These are phyloP conservation scores for Hura crepitans DNA, from an alignment of 441 rosid genomes.

Conservation along the genomic window DNA sequence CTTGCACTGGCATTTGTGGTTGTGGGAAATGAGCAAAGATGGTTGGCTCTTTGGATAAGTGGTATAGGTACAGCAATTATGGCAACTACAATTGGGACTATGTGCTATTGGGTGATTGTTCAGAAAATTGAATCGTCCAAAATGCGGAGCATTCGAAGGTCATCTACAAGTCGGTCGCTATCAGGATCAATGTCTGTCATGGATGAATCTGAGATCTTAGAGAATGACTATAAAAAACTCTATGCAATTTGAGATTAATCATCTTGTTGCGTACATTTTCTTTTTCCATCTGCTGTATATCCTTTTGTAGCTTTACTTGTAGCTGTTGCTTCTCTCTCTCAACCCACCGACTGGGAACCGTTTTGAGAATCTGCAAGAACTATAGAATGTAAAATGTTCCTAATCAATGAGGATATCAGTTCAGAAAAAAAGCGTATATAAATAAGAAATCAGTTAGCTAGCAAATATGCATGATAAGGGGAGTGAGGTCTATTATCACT, in stretches of 20 bases:
- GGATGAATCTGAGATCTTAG: constrained; percentile 57
- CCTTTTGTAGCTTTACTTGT: not conserved
- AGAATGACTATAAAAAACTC: constrained; percentile 53
- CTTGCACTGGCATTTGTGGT: constrained; percentile 70
- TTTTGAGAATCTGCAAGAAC: too few relatives aligned
- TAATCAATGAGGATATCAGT: too few relatives aligned
- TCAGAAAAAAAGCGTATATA: too few relatives aligned
- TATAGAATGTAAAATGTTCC: too few relatives aligned
- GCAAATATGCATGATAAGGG: too few relatives aligned
- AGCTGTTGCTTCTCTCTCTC: too few relatives aligned
- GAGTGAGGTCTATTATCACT: too few relatives aligned
- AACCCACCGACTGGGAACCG: too few relatives aligned
- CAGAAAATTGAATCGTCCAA: constrained; percentile 54
- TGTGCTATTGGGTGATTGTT: constrained; percentile 68
- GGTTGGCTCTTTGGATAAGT: constrained; percentile 65
- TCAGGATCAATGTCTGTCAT: constrained; percentile 47
- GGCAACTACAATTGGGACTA: constrained; percentile 63
- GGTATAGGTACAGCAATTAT: constrained; percentile 66
- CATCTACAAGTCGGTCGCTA: constrained; percentile 41
- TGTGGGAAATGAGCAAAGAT: constrained; percentile 54
- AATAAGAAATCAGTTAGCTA: too few relatives aligned
- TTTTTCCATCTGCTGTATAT: constrained; percentile 4
- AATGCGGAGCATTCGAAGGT: constrained; percentile 37
- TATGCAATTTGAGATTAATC: constrained; percentile 52
- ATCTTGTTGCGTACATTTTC: not conserved